Percentiles rank a stretch among this genome's conserved stretches.
Conservation (phyloP, 73 alveolate species). For the Paramecium pentaurelia region DNA sequence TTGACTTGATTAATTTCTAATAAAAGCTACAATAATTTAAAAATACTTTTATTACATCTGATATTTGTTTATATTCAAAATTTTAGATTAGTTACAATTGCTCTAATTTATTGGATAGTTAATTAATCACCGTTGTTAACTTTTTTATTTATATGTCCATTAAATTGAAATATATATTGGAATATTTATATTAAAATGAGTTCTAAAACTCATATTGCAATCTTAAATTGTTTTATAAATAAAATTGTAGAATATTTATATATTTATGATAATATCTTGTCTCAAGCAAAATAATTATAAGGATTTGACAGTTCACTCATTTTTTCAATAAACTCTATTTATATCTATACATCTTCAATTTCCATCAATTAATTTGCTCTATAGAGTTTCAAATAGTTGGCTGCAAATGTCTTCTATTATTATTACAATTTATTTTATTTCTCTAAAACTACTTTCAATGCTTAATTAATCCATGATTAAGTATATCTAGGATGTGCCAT, state of each 20-base stretch:
- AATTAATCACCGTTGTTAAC: not conserved
- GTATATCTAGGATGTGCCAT: constrained; percentile 41
- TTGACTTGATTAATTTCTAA: not conserved
- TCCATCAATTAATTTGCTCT: not conserved
- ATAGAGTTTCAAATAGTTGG: not conserved
- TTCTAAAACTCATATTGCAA: not conserved
- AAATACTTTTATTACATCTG: not conserved
- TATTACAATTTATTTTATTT: not conserved
- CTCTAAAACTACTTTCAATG: not conserved
- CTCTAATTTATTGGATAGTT: not conserved
- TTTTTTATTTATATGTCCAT: not conserved
- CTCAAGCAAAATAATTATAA: constrained; percentile 48
- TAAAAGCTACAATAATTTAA: not conserved
- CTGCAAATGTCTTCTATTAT: constrained; percentile 24
- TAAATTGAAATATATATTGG: not conserved
- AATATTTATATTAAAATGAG: not conserved
- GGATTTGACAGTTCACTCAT: constrained; percentile 51
- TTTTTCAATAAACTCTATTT: not conserved
- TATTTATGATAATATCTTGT: not conserved
- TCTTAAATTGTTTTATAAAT: not conserved
- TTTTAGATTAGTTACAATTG: not conserved
- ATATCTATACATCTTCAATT: not conserved
- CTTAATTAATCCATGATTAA: not conserved
- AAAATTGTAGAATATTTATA: not conserved
- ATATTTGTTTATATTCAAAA: not conserved